phyloP scores from a whole-genome alignment of 2,329 filamentous ascomycete genomes.

The Graphilbum sp. region DNA sequence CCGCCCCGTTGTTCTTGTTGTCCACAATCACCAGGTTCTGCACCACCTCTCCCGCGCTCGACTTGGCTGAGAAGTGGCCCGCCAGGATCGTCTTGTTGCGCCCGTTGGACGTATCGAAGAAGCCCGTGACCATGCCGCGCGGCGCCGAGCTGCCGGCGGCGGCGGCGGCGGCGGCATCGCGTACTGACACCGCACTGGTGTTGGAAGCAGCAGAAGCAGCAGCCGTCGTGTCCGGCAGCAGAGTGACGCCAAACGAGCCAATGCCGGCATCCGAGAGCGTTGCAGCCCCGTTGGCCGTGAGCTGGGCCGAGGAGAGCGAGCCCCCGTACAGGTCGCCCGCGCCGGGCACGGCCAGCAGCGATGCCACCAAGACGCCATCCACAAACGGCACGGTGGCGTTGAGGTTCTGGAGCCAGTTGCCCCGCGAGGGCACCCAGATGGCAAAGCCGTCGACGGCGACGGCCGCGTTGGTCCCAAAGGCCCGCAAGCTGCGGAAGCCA shows the following conservation, averaged over 20 bases:
- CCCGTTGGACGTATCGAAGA: conserved; percentile 50
- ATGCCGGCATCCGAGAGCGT: conserved; percentile 40
- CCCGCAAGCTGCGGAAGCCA: conserved; percentile 55
- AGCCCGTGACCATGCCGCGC: conserved; percentile 58
- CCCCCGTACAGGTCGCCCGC: conserved; percentile 62
- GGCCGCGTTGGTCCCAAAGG: conserved; percentile 45
- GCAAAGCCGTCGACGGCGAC: conserved; percentile 60
- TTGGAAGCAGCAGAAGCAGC: conserved; percentile 17
- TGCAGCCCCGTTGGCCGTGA: conserved; percentile 57
- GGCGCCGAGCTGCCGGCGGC: too few relatives aligned
- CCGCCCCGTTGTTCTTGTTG: conserved; percentile 45
- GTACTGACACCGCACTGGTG: conserved; percentile 17
- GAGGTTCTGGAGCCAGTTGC: conserved; percentile 79
- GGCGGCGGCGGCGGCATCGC: too few relatives aligned
- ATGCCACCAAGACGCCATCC: conserved; percentile 55
- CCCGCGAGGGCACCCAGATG: conserved; percentile 74
- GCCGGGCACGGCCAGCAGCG: conserved; percentile 46
- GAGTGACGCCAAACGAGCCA: conserved; percentile 40
- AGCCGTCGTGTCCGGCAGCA: too few relatives aligned
- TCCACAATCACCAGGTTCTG: conserved; percentile 76
- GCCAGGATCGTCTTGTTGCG: conserved; percentile 77
- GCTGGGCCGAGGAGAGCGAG: conserved; percentile 60
- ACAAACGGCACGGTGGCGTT: conserved; percentile 47
- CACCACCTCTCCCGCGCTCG: conserved; percentile 51
- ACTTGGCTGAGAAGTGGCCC: conserved; percentile 65